Evolutionary conservation across 2,329 filamentous ascomycete genomes (phyloP), one percentile per base, ranked within the genome.

Genomic region (Fusarium tanahbumbuense): DNA sequence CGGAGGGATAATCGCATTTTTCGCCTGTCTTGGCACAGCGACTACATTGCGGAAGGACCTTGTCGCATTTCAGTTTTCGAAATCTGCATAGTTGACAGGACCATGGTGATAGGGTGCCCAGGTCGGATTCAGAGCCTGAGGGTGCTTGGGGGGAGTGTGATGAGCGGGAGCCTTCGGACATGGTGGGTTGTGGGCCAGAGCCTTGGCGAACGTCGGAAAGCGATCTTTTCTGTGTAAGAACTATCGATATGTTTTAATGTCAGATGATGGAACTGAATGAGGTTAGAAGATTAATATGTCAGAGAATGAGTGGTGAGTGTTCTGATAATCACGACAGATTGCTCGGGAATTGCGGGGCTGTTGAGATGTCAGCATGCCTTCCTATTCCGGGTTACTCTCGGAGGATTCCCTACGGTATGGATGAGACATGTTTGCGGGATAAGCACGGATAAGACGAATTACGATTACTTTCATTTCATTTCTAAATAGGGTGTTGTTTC

Each of bases 61-160:
- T 58, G 22, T 70, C 59, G 23, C 67, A 70, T 49, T 56, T 70
- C n/a, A 67, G 34, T 18, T 70, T 70, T 16, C 67, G 42, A 4
- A 34, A n/a, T 22, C 56, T 70, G 4, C 67, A 70, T 42, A 58
- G 15, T 6, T 63, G 66, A 3, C 67, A 70, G 1, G 67, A 70
- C 30, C 65, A 59, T 0, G 67, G 44, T 5, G 67, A 70, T 3
- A 70, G 56, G 4, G 13, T 12, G 3, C 61, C 54, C 4, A 52
- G 13, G 11, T 63, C 67, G 0, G 67, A 58, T 16, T 70, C 67
- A 2, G 62, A 56, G 42, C 57, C 40, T 32, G 67, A 70, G 12
- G 67, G 67, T 16, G 20, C 46, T 5, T 64, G 46, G 18, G 67
- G 56, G 4, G 62, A 70, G 22, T 56, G 66, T 2, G 66, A 67